Percentiles rank a stretch among this genome's conserved stretches.
Conservation (phyloP, 805 yeast species). For the Hanseniaspora clermontiae region DNA sequence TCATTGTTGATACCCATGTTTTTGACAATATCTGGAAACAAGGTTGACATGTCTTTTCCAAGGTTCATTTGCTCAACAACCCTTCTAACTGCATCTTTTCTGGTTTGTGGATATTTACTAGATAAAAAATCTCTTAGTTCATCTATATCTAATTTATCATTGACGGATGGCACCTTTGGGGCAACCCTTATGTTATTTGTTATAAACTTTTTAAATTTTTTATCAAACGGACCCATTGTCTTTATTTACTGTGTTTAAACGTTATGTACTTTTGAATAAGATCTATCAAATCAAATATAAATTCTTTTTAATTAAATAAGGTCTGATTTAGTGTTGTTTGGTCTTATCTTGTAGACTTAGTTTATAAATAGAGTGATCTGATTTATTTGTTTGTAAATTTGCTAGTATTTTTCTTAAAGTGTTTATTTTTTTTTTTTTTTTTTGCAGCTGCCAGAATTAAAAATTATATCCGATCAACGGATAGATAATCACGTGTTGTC, state of each 20-base stretch:
- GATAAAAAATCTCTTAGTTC: slow-evolving; percentile 84
- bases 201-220: slow-evolving; percentile 27
- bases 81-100: slow-evolving; percentile 92
- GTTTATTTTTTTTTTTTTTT: not conserved
- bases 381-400: too few species aligned
- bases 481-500: too few species aligned
- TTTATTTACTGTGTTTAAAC: not conserved
- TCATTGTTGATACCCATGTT: slow-evolving; percentile 74
- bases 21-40: slow-evolving; percentile 91
- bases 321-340: not conserved
- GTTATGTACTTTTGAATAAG: too few species aligned
- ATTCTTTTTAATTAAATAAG: not conserved
- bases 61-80: slow-evolving; percentile 97
- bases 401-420: not conserved
- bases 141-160: slow-evolving; percentile 56
- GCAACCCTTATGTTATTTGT: slow-evolving; percentile 28
- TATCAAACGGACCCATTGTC: slow-evolving; percentile 27
- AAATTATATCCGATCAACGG: too few species aligned
- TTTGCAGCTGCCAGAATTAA: not conserved
- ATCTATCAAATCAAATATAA: too few species aligned
- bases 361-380: not conserved
- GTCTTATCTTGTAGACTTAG: not conserved
- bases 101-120: slow-evolving; percentile 85
- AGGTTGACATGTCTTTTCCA: slow-evolving; percentile 88
- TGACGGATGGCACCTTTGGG: slow-evolving; percentile 26